Evolutionary conservation across 495 filamentous ascomycete genomes (phyloP), one percentile per base, ranked within the genome.

Genomic region (Hapsidospora chrysogenum): DNA sequence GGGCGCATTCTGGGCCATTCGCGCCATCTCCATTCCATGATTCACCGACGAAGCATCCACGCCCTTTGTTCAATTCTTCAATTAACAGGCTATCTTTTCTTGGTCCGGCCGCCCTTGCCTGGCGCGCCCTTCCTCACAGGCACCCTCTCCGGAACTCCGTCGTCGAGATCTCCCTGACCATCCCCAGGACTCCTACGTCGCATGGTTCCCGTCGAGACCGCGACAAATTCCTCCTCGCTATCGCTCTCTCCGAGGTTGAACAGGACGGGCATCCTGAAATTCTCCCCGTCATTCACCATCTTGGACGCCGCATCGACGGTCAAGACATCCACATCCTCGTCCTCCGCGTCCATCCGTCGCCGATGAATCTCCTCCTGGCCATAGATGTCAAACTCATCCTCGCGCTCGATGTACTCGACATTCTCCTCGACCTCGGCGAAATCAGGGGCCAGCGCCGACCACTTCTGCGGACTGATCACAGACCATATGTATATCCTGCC

Each of bases 341-440:
- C 69, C 52, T 99, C 89, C 30, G 76, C 61, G 49, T 95, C 85
- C 3, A 95, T 61, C 17, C 84, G 68, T 11, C 85, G 76, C 52
- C 93, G 92, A 45, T 92, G 81, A 13, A 95, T 79, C 52, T 96
- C 89, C 49, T 93, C 86, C 17, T 85, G 78, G 0, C 86, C 86
- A 46, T 95, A 87, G 38, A 96, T 87, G 49, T 99, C 89, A 43
- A 96, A 99, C 47, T 99, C 89, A 48, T 96, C 92, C 58, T 96
- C 89, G 18, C 71, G 69, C 51, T 99, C 89, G 25, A 87, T 68
- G 48, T 96, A 96, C 56, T 94, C 85, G 9, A 93, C 83, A 40
- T 96, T 96, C 54, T 96, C 92, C 58, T 99, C 89, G 8, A 99
- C 83, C 54, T 99, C 89, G 22, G 70, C 82, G 51, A 99, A 99